Base-by-base conservation (phyloP, 257 asterid genomes). In the Fraxinus cuspidata region DNA sequence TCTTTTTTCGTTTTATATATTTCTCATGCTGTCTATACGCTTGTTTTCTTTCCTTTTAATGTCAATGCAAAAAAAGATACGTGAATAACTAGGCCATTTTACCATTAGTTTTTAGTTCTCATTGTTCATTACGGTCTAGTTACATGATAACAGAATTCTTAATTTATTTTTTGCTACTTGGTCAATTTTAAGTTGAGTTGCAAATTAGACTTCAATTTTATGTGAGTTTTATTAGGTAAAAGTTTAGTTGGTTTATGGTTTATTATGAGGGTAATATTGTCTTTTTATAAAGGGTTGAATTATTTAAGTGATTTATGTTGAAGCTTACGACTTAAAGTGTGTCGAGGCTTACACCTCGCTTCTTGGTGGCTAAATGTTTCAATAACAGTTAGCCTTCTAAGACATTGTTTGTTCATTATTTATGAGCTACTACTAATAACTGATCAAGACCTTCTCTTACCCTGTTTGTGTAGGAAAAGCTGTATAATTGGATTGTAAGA, bases 401-500 rank as follows among this genome's bases (percentile, higher is more conserved):
- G 5, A 51, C 60, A 51, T 5, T 51, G 21, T 51, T 51, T 51
- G 23, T 51, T 51, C 51, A 5, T 5, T 51, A 51, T 3, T 1
- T 18, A 51, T 51, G 60, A 5, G 60, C 60, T 5, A 51, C n/a
- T 51, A 51, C 3, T 51, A 51, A 49, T 51, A 18, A 51, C 23
- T 51, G 8, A 51, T 51, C 60, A 51, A 4, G 2, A 51, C 60
- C 42, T 37, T 37, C 40, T 37, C 42, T 37, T 37, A 7, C 12
- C 42, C 3, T 56, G 53, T 58, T 70, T 53, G 69, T 85, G 65
- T 78, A 90, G 94, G 94, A 86, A 81, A 88, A 88, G 78, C 91
- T 90, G 53, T 82, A 80, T 64, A 84, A 71, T 80, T 88, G 91
- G 92, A 82, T 90, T 35, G 78, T 80, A 81, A 86, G 94, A 60